Percentiles rank a stretch among this genome's conserved stretches.
Evolutionary conservation across 176 grass and related monocot genomes (phyloP).

Genomic region (Oryza longistaminata): DNA sequence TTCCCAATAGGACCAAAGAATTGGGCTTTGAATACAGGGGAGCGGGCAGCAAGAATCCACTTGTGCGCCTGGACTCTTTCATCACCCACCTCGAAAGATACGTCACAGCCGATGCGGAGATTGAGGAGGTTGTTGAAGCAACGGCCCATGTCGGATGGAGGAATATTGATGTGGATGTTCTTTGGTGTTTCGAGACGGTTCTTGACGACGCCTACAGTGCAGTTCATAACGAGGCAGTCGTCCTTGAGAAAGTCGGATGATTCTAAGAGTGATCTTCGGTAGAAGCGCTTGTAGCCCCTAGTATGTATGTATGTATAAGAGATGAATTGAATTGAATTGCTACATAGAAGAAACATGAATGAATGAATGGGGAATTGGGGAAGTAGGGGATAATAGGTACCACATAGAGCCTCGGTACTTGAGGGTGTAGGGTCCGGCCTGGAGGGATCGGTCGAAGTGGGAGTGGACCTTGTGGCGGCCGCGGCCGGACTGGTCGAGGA

Average conservation of each 20-base stretch:
- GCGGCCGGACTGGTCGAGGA: slow-evolving; percentile 76
- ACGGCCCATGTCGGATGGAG: slow-evolving; percentile 63
- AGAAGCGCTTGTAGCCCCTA: slow-evolving; percentile 96
- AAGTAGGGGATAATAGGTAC: slow-evolving; percentile 19
- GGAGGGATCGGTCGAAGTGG: slow-evolving; percentile 66
- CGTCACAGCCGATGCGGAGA: slow-evolving; percentile 63
- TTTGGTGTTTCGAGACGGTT: slow-evolving; percentile 68
- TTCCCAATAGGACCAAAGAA: slow-evolving; percentile 93
- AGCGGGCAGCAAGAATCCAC: slow-evolving; percentile 83
- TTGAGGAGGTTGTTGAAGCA: slow-evolving; percentile 63
- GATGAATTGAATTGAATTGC: neutral
- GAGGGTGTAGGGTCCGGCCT: slow-evolving; percentile 75
- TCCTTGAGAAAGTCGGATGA: slow-evolving; percentile 72
- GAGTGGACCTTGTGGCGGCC: slow-evolving; percentile 77
- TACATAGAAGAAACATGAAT: no score
- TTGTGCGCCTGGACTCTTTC: slow-evolving; percentile 69
- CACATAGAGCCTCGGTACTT: slow-evolving; percentile 91
- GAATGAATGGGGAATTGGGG: no score
- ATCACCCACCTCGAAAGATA: slow-evolving; percentile 71
- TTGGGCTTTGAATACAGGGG: slow-evolving; percentile 84
- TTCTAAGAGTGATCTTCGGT: slow-evolving; percentile 71
- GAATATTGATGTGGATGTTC: slow-evolving; percentile 56
- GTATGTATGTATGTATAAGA: neutral
- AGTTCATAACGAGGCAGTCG: slow-evolving; percentile 73
- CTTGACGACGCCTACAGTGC: slow-evolving; percentile 86